phyloP scores from a whole-genome alignment of 805 yeast species.

The Metschnikowia cubensis region DNA sequence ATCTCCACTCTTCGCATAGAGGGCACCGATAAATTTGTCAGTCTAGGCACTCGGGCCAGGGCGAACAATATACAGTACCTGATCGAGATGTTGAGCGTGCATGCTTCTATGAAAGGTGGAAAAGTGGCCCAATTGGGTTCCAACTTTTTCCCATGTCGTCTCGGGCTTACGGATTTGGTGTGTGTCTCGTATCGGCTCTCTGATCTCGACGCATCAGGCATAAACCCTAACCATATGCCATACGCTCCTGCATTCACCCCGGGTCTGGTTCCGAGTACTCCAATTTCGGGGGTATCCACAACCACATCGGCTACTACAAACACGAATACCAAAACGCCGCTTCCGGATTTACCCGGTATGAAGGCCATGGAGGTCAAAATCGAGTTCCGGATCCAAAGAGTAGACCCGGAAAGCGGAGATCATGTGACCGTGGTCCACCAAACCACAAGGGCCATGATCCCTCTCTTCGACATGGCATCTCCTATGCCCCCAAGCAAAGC shows the following conservation, averaged over 20 bases:
- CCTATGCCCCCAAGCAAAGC: constrained; percentile 31
- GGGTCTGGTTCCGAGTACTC: neutral
- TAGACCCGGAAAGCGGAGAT: constrained; percentile 2
- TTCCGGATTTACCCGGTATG: constrained; percentile 19
- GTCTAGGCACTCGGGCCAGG: constrained; percentile 1
- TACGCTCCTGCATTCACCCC: neutral
- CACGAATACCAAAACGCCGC: neutral
- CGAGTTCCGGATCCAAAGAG: constrained; percentile 24
- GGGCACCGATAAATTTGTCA: constrained; percentile 38
- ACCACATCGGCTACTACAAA: neutral
- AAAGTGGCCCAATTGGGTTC: constrained; percentile 19
- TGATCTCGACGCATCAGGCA: constrained; percentile 21
- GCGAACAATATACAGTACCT: neutral
- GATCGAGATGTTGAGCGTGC: neutral
- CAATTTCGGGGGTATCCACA: neutral
- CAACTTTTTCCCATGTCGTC: constrained; percentile 9
- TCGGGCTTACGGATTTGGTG: constrained; percentile 9
- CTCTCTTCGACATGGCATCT: constrained; percentile 33
- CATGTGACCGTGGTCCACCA: constrained; percentile 22
- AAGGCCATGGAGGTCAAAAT: constrained; percentile 27
- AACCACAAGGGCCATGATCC: constrained; percentile 38
- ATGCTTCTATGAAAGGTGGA: constrained; percentile 1
- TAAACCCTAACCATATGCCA: neutral
- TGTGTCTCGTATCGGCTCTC: constrained; percentile 13
- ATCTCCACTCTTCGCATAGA: constrained; percentile 49